phyloP scores from a whole-genome alignment of 1,139 yeast species.

The Suhomyces panamericanus region DNA sequence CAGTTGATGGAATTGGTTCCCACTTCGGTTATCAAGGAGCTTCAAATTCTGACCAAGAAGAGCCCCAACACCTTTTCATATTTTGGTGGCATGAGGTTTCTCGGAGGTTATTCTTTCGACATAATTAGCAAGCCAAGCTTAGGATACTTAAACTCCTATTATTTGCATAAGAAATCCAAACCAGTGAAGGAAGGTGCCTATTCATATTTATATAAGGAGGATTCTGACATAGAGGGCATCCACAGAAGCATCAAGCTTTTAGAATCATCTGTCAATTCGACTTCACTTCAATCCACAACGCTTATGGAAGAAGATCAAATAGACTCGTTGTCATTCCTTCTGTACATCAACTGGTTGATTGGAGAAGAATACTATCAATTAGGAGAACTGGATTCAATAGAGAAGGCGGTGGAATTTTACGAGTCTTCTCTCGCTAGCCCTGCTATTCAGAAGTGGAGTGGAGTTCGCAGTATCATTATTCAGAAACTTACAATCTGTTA shows the following conservation, averaged over 20 bases:
- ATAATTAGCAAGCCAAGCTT: conserved; percentile 34
- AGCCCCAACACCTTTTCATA: conserved; percentile 9
- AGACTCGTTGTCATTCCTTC: conserved; percentile 28
- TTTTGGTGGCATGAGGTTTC: conserved; percentile 38
- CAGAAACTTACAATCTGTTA: conserved; percentile 31
- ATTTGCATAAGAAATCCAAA: conserved; percentile 10
- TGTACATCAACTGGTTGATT: conserved; percentile 47
- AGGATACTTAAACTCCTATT: conserved; percentile 28
- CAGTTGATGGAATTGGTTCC: conserved; percentile 52
- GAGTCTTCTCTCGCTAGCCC: conserved; percentile 26
- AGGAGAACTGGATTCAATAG: conserved; percentile 25
- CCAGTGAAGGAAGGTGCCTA: not conserved
- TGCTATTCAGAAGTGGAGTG: conserved; percentile 14
- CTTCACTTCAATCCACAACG: not conserved
- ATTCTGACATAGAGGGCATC: not conserved
- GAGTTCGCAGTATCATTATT: conserved; percentile 20
- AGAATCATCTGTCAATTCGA: conserved; percentile 24
- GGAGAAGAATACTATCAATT: conserved; percentile 45
- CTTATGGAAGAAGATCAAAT: conserved; percentile 3
- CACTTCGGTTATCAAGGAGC: conserved; percentile 27
- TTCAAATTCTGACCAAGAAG: conserved; percentile 7
- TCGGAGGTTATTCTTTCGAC: conserved; percentile 25
- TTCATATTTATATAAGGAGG: conserved; percentile 12
- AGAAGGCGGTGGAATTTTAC: conserved; percentile 43
- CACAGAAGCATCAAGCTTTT: conserved; percentile 26